Base-by-base conservation (phyloP, 352 stramenopile genomes). In the Pythium apleroticum region DNA sequence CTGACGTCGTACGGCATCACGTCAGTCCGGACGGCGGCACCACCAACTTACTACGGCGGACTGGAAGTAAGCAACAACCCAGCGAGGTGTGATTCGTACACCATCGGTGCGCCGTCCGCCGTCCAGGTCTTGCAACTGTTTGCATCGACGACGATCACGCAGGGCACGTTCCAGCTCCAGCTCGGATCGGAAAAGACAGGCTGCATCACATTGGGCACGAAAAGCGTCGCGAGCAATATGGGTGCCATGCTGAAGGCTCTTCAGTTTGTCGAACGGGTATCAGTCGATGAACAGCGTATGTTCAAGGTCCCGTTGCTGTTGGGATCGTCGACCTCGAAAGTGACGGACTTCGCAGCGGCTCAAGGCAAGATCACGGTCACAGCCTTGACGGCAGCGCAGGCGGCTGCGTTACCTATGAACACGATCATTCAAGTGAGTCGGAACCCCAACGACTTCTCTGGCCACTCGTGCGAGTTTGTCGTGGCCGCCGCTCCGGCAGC, bases 81-180 rank as follows among this genome's bases (percentile, higher is more conserved):
- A 10, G 33, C 33, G 1, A 59, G 55, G 17, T 93, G 85, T 52
- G 81, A 93, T 58, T 81, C 80, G 15, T 93, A 91, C 58, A 67
- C 81, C 5, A 67, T 91, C 22, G 85, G 85, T 6, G 72, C 73
- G 10, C 76, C 81, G 11, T 92, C 85, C 0, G 56, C 68, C 0
- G 76, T 86, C 25, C 85, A 93, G 72, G 72, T 93, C 14, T 11
- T 93, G 4, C 81, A 90, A 57, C 65, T 93, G 1, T 90, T 90
- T 73, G 83, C 78, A 5, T 53, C 69, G 12, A 92, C 79, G 0
- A 92, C 83, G 2, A 73, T 88, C 49, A 89, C 83, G 0, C 66
- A 52, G 27, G 83, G 83, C 19, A 66, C 39, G 3, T 90, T 89
- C 50, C 63, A 82, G 60, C 68, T 93, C 8, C 66, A 80, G 41